Evolutionary conservation across 1,139 yeast genomes (phyloP), one percentile per base, ranked within the genome.

Genomic region (Yamadazyma songkhlaensis): DNA sequence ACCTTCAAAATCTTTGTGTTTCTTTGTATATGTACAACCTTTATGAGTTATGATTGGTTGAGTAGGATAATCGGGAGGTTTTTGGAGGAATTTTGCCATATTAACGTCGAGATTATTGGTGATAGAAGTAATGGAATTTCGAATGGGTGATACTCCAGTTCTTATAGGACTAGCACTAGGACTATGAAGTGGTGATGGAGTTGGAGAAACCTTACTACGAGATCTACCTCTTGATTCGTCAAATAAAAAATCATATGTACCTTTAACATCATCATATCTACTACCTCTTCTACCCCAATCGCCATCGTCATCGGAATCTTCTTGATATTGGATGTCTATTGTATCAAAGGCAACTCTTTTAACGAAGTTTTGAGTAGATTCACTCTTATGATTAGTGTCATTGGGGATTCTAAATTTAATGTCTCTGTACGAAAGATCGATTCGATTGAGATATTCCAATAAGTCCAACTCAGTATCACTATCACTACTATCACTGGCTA

Each of bases 41-140:
- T 67, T 64, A 48, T 72, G 77, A 12, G 72, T 65, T 8, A 77
- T 62, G 22, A 72, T 70, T 2, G 83, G 82, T 17, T 64, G 52
- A 2, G 83, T 72, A 2, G 83, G 83, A 51, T 77, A 78, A 5
- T 27, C 29, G 3, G 43, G 41, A 14, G 28, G 25, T 13, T 36
- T 39, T 9, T 35, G 39, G 0, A 42, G 28, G 4, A 44, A 35
- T 24, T 40, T 23, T 15, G 47, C 38, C 22, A 48, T 26, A 6
- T 17, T 17, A 17, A 17, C 20, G 26, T 48, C 50, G 5, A 35
- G 35, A 25, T 29, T 34, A 26, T 23, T 13, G 6, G 12, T 20
- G 21, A 11, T 28, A 3, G 30, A n/a, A 12, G 21, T 9, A 4
- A 27, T 27, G 14, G 29, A 12, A n/a, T 9, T 12, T 13, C 25